Conservation (phyloP, 768 basidiomycete species). For the Fibroporia radiculosa region DNA sequence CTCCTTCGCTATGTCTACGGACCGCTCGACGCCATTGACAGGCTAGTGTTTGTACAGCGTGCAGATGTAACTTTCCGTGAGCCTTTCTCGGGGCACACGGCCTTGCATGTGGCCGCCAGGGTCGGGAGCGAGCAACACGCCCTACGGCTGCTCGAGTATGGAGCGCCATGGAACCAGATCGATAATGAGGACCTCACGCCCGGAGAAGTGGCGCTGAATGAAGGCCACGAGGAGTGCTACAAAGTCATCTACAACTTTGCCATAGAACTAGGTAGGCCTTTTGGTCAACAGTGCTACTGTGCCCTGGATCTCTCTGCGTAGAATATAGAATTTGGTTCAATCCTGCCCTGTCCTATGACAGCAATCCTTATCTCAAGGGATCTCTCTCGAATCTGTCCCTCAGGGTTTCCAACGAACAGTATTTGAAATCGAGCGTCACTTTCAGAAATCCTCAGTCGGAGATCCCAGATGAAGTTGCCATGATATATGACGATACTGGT, state of each 20-base stretch:
- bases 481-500: background rate
- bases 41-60: background rate
- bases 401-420: background rate
- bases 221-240: background rate
- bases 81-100: background rate
- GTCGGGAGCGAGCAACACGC: background rate
- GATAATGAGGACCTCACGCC: background rate
- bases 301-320: background rate
- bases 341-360: background rate
- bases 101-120: slow-evolving; percentile 1
- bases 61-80: background rate
- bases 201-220: background rate
- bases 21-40: background rate
- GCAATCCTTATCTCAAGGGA: background rate
- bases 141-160: background rate
- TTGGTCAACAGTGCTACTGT: background rate
- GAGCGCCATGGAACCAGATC: background rate
- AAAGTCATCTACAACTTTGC: background rate
- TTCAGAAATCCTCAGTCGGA: background rate
- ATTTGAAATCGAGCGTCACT: background rate
- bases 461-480: background rate
- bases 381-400: background rate
- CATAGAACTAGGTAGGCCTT: background rate
- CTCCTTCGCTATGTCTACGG: background rate
- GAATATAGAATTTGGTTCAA: background rate